phyloP scores from a whole-genome alignment of 2,329 filamentous ascomycete species.

The Cordyceps militaris region DNA sequence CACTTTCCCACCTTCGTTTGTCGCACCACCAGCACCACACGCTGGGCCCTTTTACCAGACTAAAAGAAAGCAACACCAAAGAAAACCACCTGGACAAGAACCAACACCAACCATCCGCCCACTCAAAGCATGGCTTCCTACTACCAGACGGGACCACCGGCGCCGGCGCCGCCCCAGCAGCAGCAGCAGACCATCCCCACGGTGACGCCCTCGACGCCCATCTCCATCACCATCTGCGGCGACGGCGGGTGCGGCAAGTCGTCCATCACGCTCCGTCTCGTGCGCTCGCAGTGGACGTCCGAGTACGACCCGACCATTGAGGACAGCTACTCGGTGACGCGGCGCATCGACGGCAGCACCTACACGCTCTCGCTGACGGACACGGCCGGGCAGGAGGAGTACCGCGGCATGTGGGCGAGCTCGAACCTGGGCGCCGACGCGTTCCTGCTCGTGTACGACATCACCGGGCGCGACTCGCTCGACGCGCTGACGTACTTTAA shows the following conservation, averaged over 20 bases:
- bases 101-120: too few relatives aligned
- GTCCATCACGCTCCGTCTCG: slow-evolving; percentile 74
- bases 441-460: slow-evolving; percentile 83
- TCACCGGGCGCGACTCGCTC: slow-evolving; percentile 63
- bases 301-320: slow-evolving; percentile 78
- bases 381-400: slow-evolving; percentile 85
- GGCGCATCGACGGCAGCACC: slow-evolving; percentile 69
- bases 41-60: too few relatives aligned
- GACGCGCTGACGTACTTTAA: slow-evolving; percentile 71
- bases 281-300: slow-evolving; percentile 75
- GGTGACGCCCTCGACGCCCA: slow-evolving; percentile 39
- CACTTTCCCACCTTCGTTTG: background rate
- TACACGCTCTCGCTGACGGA: slow-evolving; percentile 77
- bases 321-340: slow-evolving; percentile 79
- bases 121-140: background rate
- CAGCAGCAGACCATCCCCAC: background rate
- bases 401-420: slow-evolving; percentile 77
- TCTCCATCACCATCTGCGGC: slow-evolving; percentile 77
- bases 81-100: too few relatives aligned
- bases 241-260: slow-evolving; percentile 82
- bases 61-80: background rate
- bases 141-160: background rate
- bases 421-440: slow-evolving; percentile 74
- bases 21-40: background rate
- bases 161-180: background rate